These are phyloP conservation scores for Claviceps pazoutovae DNA, from an alignment of 2,329 filamentous ascomycete genomes.

Conservation along the genomic window DNA sequence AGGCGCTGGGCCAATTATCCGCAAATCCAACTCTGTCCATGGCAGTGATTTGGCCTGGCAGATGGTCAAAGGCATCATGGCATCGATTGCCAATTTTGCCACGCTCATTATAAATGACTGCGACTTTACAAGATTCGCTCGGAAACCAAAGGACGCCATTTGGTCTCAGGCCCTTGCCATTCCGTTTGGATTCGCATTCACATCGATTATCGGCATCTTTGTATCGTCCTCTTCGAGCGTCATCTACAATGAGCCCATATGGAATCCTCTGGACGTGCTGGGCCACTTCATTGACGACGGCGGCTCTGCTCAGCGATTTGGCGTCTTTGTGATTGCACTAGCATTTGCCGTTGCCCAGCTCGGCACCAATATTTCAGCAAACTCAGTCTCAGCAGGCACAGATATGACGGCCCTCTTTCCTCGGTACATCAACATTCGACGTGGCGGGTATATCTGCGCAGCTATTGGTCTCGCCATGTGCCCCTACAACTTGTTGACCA, in stretches of 20 bases:
- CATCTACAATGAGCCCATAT: constrained; percentile 53
- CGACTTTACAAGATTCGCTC: constrained; percentile 75
- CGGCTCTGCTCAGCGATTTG: constrained; percentile 53
- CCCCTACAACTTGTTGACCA: constrained; percentile 65
- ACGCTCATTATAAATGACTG: constrained; percentile 73
- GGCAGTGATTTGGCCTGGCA: constrained; percentile 67
- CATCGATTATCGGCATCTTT: constrained; percentile 72
- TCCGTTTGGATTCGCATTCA: constrained; percentile 58
- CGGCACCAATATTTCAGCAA: constrained; percentile 78
- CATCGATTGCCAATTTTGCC: constrained; percentile 78
- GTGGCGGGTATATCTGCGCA: constrained; percentile 78
- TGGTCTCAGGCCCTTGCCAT: constrained; percentile 71
- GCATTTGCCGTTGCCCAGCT: constrained; percentile 69
- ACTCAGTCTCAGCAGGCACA: constrained; percentile 70
- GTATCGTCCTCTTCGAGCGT: constrained; percentile 60
- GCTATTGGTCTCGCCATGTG: constrained; percentile 71
- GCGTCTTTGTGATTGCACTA: constrained; percentile 57
- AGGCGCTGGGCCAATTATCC: constrained; percentile 70
- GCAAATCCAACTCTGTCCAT: constrained; percentile 46
- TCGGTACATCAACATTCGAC: constrained; percentile 69
- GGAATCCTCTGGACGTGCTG: constrained; percentile 59
- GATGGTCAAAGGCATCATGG: constrained; percentile 77
- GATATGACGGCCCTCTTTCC: constrained; percentile 72
- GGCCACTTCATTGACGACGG: constrained; percentile 55
- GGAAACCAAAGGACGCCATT: constrained; percentile 59